Conservation (phyloP, 179 eudicot species). For the Silene vulgaris region DNA sequence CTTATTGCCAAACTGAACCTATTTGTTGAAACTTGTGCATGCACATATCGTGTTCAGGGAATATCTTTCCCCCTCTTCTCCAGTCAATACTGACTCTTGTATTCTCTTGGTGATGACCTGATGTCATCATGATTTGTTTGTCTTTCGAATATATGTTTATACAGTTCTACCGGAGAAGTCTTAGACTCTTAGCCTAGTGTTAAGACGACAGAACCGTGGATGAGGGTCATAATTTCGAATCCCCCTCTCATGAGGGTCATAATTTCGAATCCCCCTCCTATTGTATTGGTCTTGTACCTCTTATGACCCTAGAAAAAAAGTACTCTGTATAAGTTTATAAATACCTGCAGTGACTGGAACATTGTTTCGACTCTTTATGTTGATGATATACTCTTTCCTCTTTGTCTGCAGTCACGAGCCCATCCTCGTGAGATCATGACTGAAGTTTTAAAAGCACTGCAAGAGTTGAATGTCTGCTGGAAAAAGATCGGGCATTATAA, state of each 20-base stretch:
- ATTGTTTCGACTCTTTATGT: background rate
- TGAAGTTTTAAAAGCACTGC: constrained; percentile 83
- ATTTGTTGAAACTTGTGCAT: background rate
- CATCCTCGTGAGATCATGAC: constrained; percentile 89
- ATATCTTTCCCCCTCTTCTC: background rate
- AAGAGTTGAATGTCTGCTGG: constrained; percentile 81
- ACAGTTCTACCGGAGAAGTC: too few relatives aligned
- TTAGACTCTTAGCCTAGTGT: too few relatives aligned
- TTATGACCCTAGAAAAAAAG: too few relatives aligned
- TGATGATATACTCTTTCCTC: constrained; percentile 5
- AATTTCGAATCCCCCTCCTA: background rate
- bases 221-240: background rate
- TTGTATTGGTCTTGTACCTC: background rate
- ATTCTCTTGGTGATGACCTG: too few relatives aligned
- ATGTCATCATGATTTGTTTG: too few relatives aligned
- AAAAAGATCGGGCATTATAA: constrained; percentile 86
- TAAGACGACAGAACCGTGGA: too few relatives aligned
- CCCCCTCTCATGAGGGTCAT: background rate
- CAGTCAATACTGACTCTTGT: too few relatives aligned
- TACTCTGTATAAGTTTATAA: background rate
- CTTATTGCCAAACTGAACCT: background rate
- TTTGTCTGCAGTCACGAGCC: constrained; percentile 67
- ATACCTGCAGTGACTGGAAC: background rate
- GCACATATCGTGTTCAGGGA: background rate
- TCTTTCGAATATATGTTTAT: too few relatives aligned